Evolutionary conservation across 2,329 filamentous ascomycete genomes (phyloP), one percentile per base, ranked within the genome.

Genomic region (Fusarium piperis): DNA sequence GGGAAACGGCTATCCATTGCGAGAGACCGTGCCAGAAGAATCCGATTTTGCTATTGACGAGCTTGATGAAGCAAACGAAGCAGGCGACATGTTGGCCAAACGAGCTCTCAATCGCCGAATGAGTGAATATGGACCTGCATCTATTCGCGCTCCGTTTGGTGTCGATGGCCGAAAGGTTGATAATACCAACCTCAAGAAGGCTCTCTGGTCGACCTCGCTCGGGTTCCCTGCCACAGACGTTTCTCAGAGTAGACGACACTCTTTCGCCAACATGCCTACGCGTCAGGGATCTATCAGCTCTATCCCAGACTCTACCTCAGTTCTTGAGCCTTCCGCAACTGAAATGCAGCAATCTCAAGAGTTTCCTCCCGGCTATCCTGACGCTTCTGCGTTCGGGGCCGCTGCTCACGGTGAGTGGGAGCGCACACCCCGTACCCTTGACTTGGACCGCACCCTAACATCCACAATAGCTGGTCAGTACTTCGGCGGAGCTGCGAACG

Each of bases 241-340:
- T 32, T 89, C 91, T 13, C 92, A 94, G 76, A 94, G 92, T 75
- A 88, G 93, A 65, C 90, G 93, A 30, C 93, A 95, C 80, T 95
- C 93, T 2, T 94, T 96, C 77, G 93, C 90, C 58, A 91, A 91
- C 74, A 86, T 91, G 76, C 89, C 88, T 30, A 90, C 89, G 28
- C 86, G 90, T 15, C 90, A 92, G 72, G 87, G 85, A 3, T 91
- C 90, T 3, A 88, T 91, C 70, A 87, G 88, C 74, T 91, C 89
- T 30, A 82, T 89, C 59, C 85, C 85, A 55, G 89, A 91, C 73
- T 79, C 84, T 53, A 80, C 82, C 39, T 79, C 84, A 5, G 75
- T 83, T 11, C 81, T 89, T 23, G 88, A 90, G 18, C 78, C 81
- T 11, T 80, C 81, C 3, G 77, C 81, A 16, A 81, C 83, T 18